Evolutionary conservation across 2,329 filamentous ascomycete species (phyloP).

Genomic region (Neospermospora avenae): DNA sequence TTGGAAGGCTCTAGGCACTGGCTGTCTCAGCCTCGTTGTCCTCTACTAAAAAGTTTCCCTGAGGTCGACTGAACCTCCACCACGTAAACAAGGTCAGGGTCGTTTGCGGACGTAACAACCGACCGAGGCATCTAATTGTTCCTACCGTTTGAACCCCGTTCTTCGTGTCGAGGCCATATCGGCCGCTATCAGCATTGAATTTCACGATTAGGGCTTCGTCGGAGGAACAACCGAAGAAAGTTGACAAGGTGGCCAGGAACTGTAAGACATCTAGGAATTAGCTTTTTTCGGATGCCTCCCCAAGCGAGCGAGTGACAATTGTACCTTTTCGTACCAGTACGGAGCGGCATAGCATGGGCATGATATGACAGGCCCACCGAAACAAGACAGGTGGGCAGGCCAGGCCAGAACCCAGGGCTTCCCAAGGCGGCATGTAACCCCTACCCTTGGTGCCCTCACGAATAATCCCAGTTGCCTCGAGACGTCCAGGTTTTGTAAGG

Average conservation of each 20-base stretch:
- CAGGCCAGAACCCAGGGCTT: neutral
- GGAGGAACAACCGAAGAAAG: neutral
- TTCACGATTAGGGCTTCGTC: neutral
- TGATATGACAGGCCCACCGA: too few relatives aligned
- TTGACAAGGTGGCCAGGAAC: neutral
- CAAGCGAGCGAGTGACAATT: constrained; percentile 1
- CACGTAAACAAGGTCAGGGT: neutral
- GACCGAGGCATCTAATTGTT: neutral
- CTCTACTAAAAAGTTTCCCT: neutral
- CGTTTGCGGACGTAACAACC: too few relatives aligned
- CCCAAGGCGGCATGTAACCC: constrained; percentile 1
- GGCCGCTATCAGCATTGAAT: neutral
- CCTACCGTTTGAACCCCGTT: neutral
- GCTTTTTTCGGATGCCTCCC: constrained; percentile 2
- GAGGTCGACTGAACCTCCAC: neutral
- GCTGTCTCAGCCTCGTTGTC: neutral
- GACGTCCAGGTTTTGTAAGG: constrained; percentile 11
- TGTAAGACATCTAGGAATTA: neutral
- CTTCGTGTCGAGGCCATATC: neutral
- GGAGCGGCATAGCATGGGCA: too few relatives aligned
- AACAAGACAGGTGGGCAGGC: neutral
- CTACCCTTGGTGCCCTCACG: neutral
- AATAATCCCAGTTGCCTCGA: constrained; percentile 16
- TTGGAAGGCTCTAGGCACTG: neutral
- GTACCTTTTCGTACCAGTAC: too few relatives aligned